Percentiles rank a stretch among this genome's conserved stretches.
phyloP scores from a whole-genome alignment of 352 stramenopile species.

The Globisporangium ultimum region DNA sequence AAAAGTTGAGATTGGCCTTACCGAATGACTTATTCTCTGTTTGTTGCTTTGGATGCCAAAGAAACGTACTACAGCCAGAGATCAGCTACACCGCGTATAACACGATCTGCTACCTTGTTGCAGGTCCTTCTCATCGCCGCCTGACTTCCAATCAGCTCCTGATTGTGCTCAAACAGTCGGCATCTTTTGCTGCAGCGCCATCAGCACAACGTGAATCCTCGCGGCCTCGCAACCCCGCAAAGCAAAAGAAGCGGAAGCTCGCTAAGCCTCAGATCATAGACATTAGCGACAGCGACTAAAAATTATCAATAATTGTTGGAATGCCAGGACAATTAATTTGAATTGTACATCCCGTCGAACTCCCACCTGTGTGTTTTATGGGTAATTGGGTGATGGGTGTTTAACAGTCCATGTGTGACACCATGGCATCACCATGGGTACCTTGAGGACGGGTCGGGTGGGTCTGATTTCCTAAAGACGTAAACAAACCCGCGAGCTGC shows the following conservation, averaged over 20 bases:
- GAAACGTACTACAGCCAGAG: conserved; percentile 54
- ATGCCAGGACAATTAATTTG: too few species aligned
- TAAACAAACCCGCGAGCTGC: too few species aligned
- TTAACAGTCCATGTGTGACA: neutral
- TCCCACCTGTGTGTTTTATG: conserved; percentile 1
- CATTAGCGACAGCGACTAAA: conserved; percentile 19
- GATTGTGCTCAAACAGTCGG: conserved; percentile 14
- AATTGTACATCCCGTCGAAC: too few species aligned
- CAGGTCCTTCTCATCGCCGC: conserved; percentile 32
- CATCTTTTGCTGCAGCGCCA: neutral
- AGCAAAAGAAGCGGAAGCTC: conserved; percentile 2
- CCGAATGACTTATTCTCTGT: too few species aligned
- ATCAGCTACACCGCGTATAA: conserved; percentile 79
- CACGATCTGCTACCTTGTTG: conserved; percentile 69
- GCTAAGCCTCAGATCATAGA: conserved; percentile 27
- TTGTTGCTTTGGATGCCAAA: conserved; percentile 9
- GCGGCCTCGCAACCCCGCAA: neutral
- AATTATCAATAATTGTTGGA: too few species aligned
- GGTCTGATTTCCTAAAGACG: too few species aligned
- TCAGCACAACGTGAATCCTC: neutral
- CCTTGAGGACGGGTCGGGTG: too few species aligned
- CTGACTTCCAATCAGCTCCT: conserved; percentile 14
- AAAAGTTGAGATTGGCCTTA: neutral
- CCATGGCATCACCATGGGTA: too few species aligned
- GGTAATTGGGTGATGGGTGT: neutral